Evolutionary conservation across 1,284 basidiomycete genomes (phyloP), one percentile per base, ranked within the genome.

Genomic region (Xanthoconium separans): DNA sequence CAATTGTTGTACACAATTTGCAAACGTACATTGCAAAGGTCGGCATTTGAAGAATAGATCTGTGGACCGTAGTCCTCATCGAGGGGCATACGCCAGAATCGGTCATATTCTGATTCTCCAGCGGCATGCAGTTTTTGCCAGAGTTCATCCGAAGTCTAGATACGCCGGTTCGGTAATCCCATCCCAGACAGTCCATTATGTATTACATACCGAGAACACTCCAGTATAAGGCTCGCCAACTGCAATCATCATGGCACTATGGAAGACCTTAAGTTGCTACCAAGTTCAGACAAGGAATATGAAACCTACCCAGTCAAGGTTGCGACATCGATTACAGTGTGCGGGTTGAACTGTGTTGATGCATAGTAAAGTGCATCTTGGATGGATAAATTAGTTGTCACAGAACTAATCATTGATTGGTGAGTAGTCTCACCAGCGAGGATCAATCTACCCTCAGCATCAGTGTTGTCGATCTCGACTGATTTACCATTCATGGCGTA

Each of bases 401-500:
- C 4, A 5, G n/a, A 36, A 16, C 42, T 1, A 6, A 44, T 33
- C n/a, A 40, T 22, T 15, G 15, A 51, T 22, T 8, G 20, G 42
- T 24, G 13, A 50, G 10, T 22, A 39, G 36, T 60, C 77, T 39
- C 51, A 85, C 84, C 84, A 47, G 88, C 79, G 36, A 91, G 79
- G 22, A 95, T 77, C 22, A 95, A 77, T 29, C 93, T 84, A 18
- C 93, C 93, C 67, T 93, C 91, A 5, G 91, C 91, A 66, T 94
- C 92, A 0, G 92, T 94, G 73, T 94, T 94, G 73, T 94, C 91
- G 37, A 95, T 82, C 68, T 95, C 91, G 33, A 95, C 81, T 0
- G 87, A 85, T 70, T 93, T 92, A 40, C 93, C 92, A 66, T 93
- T 94, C 85, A 92, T 92, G 7, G 91, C 89, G 61, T 91, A 88